A percentile compares a stretch with the other conserved stretches of the same genome.
Evolutionary conservation across 2,329 filamentous ascomycete species (phyloP).

Genomic region (Aspergillus cejpii): DNA sequence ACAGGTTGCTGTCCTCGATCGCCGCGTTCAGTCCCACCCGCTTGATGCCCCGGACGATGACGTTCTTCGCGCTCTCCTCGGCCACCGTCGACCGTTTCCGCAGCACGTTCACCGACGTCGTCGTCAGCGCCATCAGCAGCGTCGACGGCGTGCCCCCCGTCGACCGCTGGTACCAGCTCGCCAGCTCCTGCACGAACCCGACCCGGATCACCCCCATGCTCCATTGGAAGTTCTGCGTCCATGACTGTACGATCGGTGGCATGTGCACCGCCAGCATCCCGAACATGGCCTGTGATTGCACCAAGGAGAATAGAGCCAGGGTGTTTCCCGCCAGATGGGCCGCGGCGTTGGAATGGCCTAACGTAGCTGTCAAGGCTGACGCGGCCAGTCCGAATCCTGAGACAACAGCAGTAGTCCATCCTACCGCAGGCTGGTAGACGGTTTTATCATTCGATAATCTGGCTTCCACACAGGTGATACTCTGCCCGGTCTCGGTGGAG

Average conservation of each 20-base stretch:
- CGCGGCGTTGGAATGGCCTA: conserved; percentile 87
- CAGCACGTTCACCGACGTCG: conserved; percentile 72
- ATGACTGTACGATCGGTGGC: conserved; percentile 79
- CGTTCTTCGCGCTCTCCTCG: conserved; percentile 28
- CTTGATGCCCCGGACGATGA: conserved; percentile 70
- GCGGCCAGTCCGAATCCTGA: conserved; percentile 74
- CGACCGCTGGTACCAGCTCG: conserved; percentile 90
- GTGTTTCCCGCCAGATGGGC: conserved; percentile 90
- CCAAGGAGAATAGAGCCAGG: conserved; percentile 83
- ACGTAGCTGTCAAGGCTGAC: conserved; percentile 78
- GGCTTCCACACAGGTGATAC: conserved; percentile 79
- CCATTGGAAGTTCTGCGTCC: conserved; percentile 98
- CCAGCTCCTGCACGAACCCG: conserved; percentile 76
- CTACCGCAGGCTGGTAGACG: conserved; percentile 77
- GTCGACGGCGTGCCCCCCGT: conserved; percentile 79
- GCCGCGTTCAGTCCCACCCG: conserved; percentile 76
- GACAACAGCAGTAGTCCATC: conserved; percentile 82
- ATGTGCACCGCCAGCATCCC: conserved; percentile 76
- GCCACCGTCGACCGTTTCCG: conserved; percentile 53
- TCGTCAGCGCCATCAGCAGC: conserved; percentile 64
- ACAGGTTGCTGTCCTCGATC: conserved; percentile 86
- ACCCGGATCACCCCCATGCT: conserved; percentile 89
- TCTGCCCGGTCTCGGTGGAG: conserved; percentile 54
- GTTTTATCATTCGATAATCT: conserved; percentile 84
- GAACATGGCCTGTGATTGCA: conserved; percentile 86